Base-by-base conservation (phyloP, 2,329 filamentous ascomycete genomes). In the Myotisia sp. region DNA sequence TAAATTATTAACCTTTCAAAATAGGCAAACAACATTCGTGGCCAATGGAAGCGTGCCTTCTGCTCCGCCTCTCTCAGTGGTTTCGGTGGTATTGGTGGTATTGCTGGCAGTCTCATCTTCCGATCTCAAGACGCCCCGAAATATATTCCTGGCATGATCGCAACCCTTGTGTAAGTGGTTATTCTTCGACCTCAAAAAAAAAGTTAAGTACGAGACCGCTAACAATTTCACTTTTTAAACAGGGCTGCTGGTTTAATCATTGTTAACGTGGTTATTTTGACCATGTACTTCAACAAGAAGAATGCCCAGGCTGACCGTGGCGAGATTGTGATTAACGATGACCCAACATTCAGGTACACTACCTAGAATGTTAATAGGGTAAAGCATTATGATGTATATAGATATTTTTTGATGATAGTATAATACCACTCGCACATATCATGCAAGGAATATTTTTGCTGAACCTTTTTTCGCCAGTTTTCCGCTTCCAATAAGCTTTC, bases 11-110 rank as follows among this genome's bases (percentile, higher is more conserved):
- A n/a, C n/a, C n/a, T n/a, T n/a, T n/a, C n/a, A n/a, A n/a, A n/a
- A n/a, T n/a, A 87, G 60, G 79, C 81, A 26, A 90, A 87, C 59
- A 92, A 92, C 56, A 78, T 92, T 49, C 74, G 80, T 34, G 83
- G 82, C 0, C 82, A 90, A 59, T 90, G 82, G 80, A 92, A 86
- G 62, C 73, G 84, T 29, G 82, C 82, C 1, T 76, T 90, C 45
- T 77, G 74, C 53, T 79, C 74, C 38, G 79, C 82, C 2, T 78
- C 76, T 0, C 67, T 87, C 2, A 78, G 90, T 3, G 79, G 76
- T 1, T 73, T 80, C 32, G 81, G 81, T 5, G 81, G 79, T 2
- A 62, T 90, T 17, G 83, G 83, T 23, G 82, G 83, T 21, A 90
- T 90, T 42, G 71, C 72, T 1, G 80, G 80, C 17, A 73, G 71